Base-by-base conservation (phyloP, 768 basidiomycete genomes). In the Macrocybe gigantea region DNA sequence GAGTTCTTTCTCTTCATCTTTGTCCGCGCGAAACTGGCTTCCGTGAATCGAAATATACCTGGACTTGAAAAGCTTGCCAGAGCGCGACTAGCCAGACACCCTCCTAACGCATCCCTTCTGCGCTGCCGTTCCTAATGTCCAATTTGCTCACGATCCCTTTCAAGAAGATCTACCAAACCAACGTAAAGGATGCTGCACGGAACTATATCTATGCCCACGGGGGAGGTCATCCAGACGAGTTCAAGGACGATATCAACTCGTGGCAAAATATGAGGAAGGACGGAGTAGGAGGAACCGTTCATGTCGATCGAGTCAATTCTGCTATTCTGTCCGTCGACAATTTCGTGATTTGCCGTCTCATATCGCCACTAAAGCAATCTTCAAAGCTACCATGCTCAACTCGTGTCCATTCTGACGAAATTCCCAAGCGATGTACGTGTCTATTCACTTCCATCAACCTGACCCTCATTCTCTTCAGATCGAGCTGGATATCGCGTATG, bases 381-480 rank as follows among this genome's bases (percentile, higher is more conserved):
- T 47, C 38, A 7, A 58, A 97, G 95, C 39, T 98, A 98, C 61
- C 88, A 96, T 55, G 88, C 92, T 3, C 94, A 95, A 60, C 79
- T 97, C 34, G 72, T 83, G 0, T 93, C 86, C 51, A 78, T 93
- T 32, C 65, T 89, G 52, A 82, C 84, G 9, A 97, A 97, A 61
- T 70, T 98, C 6, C 94, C 95, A 2, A 66, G 75, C 6, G 83
- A 95, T 64, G 94, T 82, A 48, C 59, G 67, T 61, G 29, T 40
- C 22, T 39, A 45, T 35, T 33, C 36, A 9, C 33, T 38, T n/a
- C 47, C 2, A 35, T 33, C 38, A 13, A 6, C 1, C 38, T 36
- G 37, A 29, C 10, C 33, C n/a, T 48, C 31, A 48, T 37, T 12
- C 32, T 15, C 33, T 37, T 14, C 51, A 88, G 88, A 88, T 92